Conservation (phyloP, 441 rosid genomes). For the Daphne laureola region DNA sequence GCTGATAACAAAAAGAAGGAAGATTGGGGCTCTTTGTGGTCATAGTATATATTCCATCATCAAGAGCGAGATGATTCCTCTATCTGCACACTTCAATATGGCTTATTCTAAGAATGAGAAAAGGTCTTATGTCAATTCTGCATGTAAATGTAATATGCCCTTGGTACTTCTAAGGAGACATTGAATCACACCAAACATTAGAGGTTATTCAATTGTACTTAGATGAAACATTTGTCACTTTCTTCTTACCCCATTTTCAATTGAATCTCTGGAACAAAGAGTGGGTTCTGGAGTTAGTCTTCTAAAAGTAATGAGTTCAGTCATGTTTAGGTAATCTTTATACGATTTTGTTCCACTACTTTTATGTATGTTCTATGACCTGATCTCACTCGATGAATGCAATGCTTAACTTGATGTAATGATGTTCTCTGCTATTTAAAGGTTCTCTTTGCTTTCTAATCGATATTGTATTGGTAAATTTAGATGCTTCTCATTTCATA, state of each 20-base stretch:
- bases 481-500: conserved; percentile 20
- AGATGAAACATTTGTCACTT: conserved; percentile 24
- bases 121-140: conserved; percentile 75
- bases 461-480: conserved; percentile 13
- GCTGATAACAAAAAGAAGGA: conserved; percentile 57
- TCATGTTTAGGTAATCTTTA: conserved; percentile 30
- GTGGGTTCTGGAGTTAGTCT: conserved; percentile 27
- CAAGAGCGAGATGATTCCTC: conserved; percentile 49
- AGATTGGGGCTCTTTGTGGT: conserved; percentile 65
- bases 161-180: conserved; percentile 33
- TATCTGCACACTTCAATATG: conserved; percentile 52
- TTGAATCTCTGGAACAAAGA: conserved; percentile 25
- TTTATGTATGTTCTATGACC: conserved; percentile 18
- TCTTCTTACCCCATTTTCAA: conserved; percentile 20
- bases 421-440: conserved; percentile 18
- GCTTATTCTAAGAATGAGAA: conserved; percentile 61
- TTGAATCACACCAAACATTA: conserved; percentile 22
- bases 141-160: conserved; percentile 57
- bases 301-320: conserved; percentile 33
- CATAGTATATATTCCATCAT: conserved; percentile 50
- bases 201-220: conserved; percentile 41
- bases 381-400: conserved; percentile 18
- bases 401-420: conserved; percentile 18
- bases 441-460: conserved; percentile 4
- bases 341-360: conserved; percentile 25